Conservation (phyloP, 768 basidiomycete species). For the Psilocybe cubensis region DNA sequence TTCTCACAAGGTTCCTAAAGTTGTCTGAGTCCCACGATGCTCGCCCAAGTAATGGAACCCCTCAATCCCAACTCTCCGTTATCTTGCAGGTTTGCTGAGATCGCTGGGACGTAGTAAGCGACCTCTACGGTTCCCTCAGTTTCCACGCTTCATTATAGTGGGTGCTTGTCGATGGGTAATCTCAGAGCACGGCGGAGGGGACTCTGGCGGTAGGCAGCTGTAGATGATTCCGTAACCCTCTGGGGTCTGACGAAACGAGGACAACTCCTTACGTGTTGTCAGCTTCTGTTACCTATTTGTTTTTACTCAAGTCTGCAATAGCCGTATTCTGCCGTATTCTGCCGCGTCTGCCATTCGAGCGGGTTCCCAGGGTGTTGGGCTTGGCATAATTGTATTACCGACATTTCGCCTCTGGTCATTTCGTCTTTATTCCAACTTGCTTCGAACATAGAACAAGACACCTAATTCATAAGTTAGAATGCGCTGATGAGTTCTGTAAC, state of each 20-base stretch:
- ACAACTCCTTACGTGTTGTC: not conserved
- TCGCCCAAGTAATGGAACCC: not conserved
- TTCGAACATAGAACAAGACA: not conserved
- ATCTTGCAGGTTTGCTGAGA: not conserved
- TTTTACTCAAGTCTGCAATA: not conserved
- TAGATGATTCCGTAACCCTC: not conserved
- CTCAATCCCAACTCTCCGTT: not conserved
- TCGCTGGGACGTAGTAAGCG: not conserved
- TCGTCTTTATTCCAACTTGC: not conserved
- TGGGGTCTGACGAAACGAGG: too few species aligned
- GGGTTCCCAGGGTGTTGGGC: not conserved
- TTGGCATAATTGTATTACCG: not conserved
- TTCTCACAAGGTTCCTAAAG: not conserved
- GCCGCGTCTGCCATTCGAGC: not conserved
- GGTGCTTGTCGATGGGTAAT: too few species aligned
- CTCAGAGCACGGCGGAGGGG: too few species aligned
- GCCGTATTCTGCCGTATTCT: too few species aligned
- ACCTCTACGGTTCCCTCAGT: not conserved
- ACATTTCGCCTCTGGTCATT: too few species aligned
- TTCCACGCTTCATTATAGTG: not conserved
- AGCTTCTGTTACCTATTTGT: not conserved
- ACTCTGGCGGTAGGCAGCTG: not conserved
- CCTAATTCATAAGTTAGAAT: not conserved
- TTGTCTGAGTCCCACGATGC: not conserved
- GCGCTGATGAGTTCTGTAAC: not conserved